Evolutionary conservation across 2,329 filamentous ascomycete species (phyloP), one percentile per base, ranked within the genome.

Genomic region (Endoconidiophora polonica): DNA sequence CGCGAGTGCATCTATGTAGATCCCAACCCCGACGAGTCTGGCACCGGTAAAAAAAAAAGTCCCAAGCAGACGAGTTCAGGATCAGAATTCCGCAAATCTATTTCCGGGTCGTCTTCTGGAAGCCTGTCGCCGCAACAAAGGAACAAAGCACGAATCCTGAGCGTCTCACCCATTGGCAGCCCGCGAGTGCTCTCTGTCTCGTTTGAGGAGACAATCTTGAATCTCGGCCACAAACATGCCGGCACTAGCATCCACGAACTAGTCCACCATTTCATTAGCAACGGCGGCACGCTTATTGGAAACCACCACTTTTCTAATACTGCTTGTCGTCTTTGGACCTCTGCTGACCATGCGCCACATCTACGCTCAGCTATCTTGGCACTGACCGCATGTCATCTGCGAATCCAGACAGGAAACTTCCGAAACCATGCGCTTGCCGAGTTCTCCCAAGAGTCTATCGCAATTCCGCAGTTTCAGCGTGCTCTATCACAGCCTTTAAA

Each of bases 321-420:
- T 41, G 56, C 14, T 36, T 56, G 16, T 48, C 42, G 38, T 49
- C 54, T 37, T 9, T 53, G 52, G 52, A 46, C 48, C 12, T 24
- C 18, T 12, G 46, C 38, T 22, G 48, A 53, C 5, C 26, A 53
- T 26, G 44, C 52, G 4, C 55, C 55, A 2, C 55, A 56, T 42
- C 52, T 60, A 2, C 53, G 56, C 5, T 53, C 57, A 6, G 49
- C 56, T n/a, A 55, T 57, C 14, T 53, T 60, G 18, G 56, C 57
- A 14, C 48, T 58, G 23, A 56, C 58, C 5, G 58, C 58, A 2
- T 57, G 56, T 22, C 57, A 59, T 46, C 52, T 59, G 10, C 55
- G 56, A 9, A 51, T 56, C 42, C 45, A 54, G 42, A 44, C 52
- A n/a, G 14, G 46, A 10, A 36, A 48, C 5, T 26, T 33, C 2